A percentile compares a stretch with the other conserved stretches of the same genome.
Evolutionary conservation across 129 eudicot species (phyloP).

Genomic region (Ambrosia trifida): DNA sequence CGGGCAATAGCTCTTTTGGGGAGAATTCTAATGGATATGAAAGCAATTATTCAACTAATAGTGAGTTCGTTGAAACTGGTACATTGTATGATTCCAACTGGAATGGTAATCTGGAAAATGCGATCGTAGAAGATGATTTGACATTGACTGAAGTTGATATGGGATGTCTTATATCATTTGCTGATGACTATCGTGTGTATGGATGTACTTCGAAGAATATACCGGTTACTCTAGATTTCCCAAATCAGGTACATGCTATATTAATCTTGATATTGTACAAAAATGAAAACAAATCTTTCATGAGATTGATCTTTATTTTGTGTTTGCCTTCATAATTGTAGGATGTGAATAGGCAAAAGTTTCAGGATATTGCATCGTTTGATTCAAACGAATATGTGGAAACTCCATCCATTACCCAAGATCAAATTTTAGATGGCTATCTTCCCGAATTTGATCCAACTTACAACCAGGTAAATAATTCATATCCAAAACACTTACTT

Average conservation of each 20-base stretch:
- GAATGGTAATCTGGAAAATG: slow-evolving; percentile 8
- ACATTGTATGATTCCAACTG: slow-evolving; percentile 12
- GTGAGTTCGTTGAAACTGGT: slow-evolving; percentile 6
- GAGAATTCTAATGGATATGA: neutral
- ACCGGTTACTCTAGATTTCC: neutral
- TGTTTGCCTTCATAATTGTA: neutral
- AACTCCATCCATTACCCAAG: neutral
- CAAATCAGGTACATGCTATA: slow-evolving; percentile 20
- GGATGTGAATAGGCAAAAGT: slow-evolving; percentile 1
- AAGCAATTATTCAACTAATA: slow-evolving; percentile 2
- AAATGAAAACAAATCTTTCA: neutral
- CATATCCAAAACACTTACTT: neutral
- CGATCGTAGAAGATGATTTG: slow-evolving; percentile 22
- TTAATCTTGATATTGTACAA: slow-evolving; percentile 3
- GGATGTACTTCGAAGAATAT: slow-evolving; percentile 11
- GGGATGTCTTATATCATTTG: slow-evolving; percentile 1
- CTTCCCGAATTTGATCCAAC: slow-evolving; percentile 8
- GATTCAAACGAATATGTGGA: slow-evolving; percentile 5
- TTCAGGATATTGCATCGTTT: slow-evolving; percentile 4
- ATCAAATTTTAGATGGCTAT: slow-evolving; percentile 14
- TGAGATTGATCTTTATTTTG: neutral
- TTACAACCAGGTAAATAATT: slow-evolving; percentile 12
- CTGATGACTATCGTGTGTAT: slow-evolving; percentile 2
- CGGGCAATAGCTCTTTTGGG: neutral
- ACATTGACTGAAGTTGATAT: slow-evolving; percentile 13